Conservation (phyloP, 2,329 filamentous ascomycete genomes). For the Endoconidiophora polonica region DNA sequence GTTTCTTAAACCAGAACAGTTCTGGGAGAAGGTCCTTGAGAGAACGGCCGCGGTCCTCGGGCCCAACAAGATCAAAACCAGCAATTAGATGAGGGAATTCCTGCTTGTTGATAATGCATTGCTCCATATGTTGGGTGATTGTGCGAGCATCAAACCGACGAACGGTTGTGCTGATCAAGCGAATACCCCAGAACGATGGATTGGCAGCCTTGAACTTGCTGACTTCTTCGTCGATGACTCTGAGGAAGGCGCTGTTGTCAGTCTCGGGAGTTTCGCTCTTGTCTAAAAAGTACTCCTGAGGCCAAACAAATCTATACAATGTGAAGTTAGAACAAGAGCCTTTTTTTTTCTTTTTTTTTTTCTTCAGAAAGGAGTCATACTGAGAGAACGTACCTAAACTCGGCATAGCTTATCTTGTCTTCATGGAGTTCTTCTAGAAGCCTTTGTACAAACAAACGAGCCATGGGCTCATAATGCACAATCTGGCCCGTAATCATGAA, state of each 20-base stretch:
- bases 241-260: slow-evolving; percentile 53
- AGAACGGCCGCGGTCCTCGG: slow-evolving; percentile 65
- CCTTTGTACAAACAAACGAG: slow-evolving; percentile 54
- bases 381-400: slow-evolving; percentile 37
- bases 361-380: neutral
- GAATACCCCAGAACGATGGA: slow-evolving; percentile 64
- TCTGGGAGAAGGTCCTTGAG: slow-evolving; percentile 65
- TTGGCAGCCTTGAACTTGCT: slow-evolving; percentile 54
- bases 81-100: slow-evolving; percentile 63
- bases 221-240: slow-evolving; percentile 62
- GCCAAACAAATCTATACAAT: slow-evolving; percentile 46
- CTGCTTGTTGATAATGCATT: slow-evolving; percentile 69
- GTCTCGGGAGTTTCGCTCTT: slow-evolving; percentile 48
- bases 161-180: slow-evolving; percentile 71
- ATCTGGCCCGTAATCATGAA: slow-evolving; percentile 60
- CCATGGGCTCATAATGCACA: slow-evolving; percentile 82
- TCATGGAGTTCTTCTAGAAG: slow-evolving; percentile 56
- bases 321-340: too few species aligned
- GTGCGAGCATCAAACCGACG: slow-evolving; percentile 45
- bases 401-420: slow-evolving; percentile 74
- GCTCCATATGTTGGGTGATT: slow-evolving; percentile 68
- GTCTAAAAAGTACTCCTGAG: slow-evolving; percentile 49
- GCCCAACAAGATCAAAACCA: slow-evolving; percentile 79
- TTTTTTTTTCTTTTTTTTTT: neutral
- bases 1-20: slow-evolving; percentile 85